Conservation (phyloP, 108 stramenopile species). For the Bacterosira constricta region DNA sequence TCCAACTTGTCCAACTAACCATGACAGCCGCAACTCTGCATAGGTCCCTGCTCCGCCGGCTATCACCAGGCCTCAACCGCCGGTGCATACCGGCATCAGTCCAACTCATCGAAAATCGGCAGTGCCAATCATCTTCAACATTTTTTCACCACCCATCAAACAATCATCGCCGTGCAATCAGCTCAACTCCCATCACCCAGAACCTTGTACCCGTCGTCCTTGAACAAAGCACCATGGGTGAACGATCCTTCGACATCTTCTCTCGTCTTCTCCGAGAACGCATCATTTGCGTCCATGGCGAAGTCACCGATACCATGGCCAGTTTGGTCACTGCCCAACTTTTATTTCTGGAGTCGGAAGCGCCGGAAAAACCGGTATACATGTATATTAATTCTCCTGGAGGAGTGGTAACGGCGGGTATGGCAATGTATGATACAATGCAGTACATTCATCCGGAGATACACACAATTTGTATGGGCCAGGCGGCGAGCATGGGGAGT, state of each 20-base stretch:
- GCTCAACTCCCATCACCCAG: constrained; percentile 10
- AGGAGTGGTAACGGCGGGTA: constrained; percentile 91
- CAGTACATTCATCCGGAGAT: constrained; percentile 93
- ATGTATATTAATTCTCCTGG: constrained; percentile 97
- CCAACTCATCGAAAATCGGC: background rate
- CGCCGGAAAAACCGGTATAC: constrained; percentile 84
- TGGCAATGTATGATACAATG: constrained; percentile 98
- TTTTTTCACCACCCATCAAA: background rate
- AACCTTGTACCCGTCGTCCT: constrained; percentile 53
- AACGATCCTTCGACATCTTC: constrained; percentile 95
- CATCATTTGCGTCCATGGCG: constrained; percentile 93
- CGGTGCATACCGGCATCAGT: background rate
- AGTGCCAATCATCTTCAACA: background rate
- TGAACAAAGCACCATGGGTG: constrained; percentile 63
- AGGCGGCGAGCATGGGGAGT: constrained; percentile 95
- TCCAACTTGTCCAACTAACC: too few species aligned
- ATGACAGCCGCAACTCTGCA: constrained; percentile 1
- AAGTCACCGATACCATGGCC: constrained; percentile 92
- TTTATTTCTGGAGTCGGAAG: constrained; percentile 92
- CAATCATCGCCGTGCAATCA: constrained; percentile 16
- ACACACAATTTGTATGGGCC: constrained; percentile 97
- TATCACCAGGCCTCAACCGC: background rate
- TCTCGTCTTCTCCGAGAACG: constrained; percentile 95
- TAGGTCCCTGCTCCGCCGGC: constrained; percentile 3
- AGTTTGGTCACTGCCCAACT: constrained; percentile 93